Conservation (phyloP, 306 rosid species). For the Begonia fuchsioides region DNA sequence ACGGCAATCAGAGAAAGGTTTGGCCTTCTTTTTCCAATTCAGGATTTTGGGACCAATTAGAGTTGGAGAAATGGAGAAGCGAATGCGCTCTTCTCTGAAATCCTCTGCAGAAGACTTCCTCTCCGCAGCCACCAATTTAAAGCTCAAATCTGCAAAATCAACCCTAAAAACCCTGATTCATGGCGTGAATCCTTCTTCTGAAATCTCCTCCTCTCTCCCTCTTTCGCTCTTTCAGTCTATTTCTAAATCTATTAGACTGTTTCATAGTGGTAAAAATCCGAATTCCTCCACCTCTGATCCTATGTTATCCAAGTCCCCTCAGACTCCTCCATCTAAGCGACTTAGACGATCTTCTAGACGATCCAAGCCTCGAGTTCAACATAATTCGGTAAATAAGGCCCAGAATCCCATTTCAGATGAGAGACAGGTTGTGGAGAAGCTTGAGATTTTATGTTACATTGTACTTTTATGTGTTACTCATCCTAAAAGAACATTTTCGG, state of each 20-base stretch:
- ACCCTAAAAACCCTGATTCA: constrained; percentile 61
- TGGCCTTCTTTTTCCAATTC: too few relatives aligned
- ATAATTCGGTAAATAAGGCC: constrained; percentile 6
- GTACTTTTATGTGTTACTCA: constrained; percentile 46
- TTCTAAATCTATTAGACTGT: constrained; percentile 28
- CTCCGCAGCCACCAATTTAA: constrained; percentile 25
- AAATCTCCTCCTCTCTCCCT: constrained; percentile 47
- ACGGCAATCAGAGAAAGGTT: too few relatives aligned
- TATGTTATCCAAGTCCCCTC: constrained; percentile 23
- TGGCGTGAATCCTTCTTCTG: constrained; percentile 37
- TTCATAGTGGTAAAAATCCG: constrained; percentile 16
- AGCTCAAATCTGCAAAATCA: constrained; percentile 50
- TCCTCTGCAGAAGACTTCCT: constrained; percentile 56
- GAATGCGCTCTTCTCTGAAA: constrained; percentile 49
- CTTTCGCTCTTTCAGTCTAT: constrained; percentile 36
- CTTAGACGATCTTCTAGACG: constrained; percentile 51
- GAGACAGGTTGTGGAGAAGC: constrained; percentile 21
- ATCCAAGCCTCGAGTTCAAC: constrained; percentile 12
- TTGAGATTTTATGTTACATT: constrained; percentile 33
- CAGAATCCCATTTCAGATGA: constrained; percentile 8
- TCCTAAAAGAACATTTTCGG: constrained; percentile 32
- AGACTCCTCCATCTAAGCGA: constrained; percentile 48
- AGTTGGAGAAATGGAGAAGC: constrained; percentile 38
- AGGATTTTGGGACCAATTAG: too few relatives aligned
- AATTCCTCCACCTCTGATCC: constrained; percentile 10